These are phyloP conservation scores for Maudiozyma humilis DNA, from an alignment of 1,139 yeast species.

Conservation along the genomic window DNA sequence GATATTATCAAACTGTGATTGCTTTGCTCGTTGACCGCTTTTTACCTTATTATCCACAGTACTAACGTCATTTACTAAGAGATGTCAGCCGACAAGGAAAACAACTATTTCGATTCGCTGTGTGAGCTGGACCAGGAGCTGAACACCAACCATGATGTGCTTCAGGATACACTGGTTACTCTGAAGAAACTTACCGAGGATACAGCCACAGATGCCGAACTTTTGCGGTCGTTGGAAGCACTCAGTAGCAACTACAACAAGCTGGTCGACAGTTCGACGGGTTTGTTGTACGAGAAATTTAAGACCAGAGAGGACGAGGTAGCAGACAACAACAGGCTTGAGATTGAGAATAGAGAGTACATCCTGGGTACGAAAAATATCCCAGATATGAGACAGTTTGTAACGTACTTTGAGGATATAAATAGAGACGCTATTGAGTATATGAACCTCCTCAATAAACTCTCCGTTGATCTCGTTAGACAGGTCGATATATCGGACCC, in stretches of 20 bases:
- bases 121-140: constrained; percentile 25
- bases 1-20: no score
- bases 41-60: no score
- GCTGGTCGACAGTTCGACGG: constrained; percentile 14
- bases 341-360: background rate
- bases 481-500: constrained; percentile 23
- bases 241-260: constrained; percentile 11
- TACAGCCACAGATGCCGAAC: constrained; percentile 13
- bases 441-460: constrained; percentile 21
- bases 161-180: constrained; percentile 12
- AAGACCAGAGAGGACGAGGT: constrained; percentile 18
- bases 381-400: constrained; percentile 12
- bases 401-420: constrained; percentile 14
- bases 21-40: no score
- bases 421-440: constrained; percentile 21
- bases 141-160: constrained; percentile 16
- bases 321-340: constrained; percentile 5
- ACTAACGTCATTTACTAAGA: no score
- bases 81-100: constrained; percentile 7
- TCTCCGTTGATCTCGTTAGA: constrained; percentile 24
- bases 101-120: constrained; percentile 23
- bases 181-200: constrained; percentile 15
- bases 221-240: constrained; percentile 10
- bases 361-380: background rate
- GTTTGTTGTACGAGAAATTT: constrained; percentile 18